A percentile compares a stretch with the other conserved stretches of the same genome.
These are phyloP conservation scores for Mycena crocata DNA, from an alignment of 768 basidiomycete genomes.

Conservation along the genomic window DNA sequence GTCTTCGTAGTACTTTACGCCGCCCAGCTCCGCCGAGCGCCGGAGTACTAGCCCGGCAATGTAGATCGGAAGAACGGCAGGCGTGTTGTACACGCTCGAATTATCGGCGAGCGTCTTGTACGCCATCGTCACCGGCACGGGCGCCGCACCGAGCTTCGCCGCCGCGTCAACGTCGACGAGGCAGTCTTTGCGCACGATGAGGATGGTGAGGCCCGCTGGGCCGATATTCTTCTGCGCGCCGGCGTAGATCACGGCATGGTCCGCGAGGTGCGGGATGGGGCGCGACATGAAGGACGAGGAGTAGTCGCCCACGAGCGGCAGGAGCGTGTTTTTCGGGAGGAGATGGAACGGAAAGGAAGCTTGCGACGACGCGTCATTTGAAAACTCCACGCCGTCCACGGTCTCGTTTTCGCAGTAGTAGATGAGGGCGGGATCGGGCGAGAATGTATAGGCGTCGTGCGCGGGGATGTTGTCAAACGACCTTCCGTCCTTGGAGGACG, in stretches of 20 bases:
- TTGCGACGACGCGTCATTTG: constrained; percentile 61
- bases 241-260: constrained; percentile 95
- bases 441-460: constrained; percentile 79
- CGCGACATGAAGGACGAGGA: constrained; percentile 97
- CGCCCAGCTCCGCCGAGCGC: constrained; percentile 73
- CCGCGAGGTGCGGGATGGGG: constrained; percentile 86
- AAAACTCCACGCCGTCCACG: constrained; percentile 93
- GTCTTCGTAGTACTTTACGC: constrained; percentile 72
- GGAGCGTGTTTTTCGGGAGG: constrained; percentile 64
- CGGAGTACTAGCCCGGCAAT: constrained; percentile 87
- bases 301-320: constrained; percentile 94
- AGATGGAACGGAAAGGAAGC: constrained; percentile 87
- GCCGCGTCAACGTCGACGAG: constrained; percentile 90
- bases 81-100: constrained; percentile 91
- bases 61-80: constrained; percentile 92
- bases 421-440: constrained; percentile 84
- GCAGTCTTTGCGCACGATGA: constrained; percentile 96
- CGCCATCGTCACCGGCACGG: constrained; percentile 82
- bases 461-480: constrained; percentile 85
- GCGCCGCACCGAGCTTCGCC: constrained; percentile 73
- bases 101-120: constrained; percentile 87
- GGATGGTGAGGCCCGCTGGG: constrained; percentile 91
- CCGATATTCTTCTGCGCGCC: constrained; percentile 99
- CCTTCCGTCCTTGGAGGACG: constrained; percentile 71
- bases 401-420: constrained; percentile 99